Percentiles rank a stretch among this genome's conserved stretches.
Evolutionary conservation across 2,329 filamentous ascomycete species (phyloP).

Genomic region (Epicoccum nigrum): DNA sequence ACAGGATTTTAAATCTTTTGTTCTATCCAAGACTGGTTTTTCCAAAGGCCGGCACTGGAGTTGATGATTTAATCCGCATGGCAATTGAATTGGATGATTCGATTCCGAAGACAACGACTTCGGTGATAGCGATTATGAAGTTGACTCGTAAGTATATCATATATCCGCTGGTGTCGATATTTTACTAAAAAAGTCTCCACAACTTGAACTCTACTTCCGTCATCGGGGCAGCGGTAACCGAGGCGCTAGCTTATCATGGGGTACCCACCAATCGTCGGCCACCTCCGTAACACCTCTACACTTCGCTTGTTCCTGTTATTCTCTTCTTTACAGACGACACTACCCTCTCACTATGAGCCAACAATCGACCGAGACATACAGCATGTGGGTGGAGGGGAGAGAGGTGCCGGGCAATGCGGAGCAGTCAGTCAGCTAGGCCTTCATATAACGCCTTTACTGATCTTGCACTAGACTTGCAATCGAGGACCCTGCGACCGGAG

Average conservation of each 20-base stretch:
- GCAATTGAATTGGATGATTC: too few relatives aligned
- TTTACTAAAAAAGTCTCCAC: too few relatives aligned
- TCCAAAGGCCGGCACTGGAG: too few relatives aligned
- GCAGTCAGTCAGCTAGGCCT: conserved; percentile 50
- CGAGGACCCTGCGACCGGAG: conserved; percentile 61
- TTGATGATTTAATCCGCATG: too few relatives aligned
- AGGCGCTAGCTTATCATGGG: conserved; percentile 27
- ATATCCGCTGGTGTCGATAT: too few relatives aligned
- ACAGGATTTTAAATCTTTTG: too few relatives aligned
- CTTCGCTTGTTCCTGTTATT: conserved; percentile 1
- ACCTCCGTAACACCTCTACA: conserved; percentile 19
- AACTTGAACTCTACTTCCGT: conserved; percentile 2
- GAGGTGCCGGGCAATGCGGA: conserved; percentile 53
- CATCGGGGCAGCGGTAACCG: conserved; percentile 13
- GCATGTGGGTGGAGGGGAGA: conserved; percentile 53
- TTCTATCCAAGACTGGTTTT: too few relatives aligned
- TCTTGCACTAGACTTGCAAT: conserved; percentile 54
- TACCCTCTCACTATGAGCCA: conserved; percentile 14
- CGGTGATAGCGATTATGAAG: too few relatives aligned
- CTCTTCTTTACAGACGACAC: background rate
- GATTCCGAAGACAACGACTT: too few relatives aligned
- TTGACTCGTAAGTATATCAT: too few relatives aligned
- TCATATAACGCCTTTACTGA: conserved; percentile 18
- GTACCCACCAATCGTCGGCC: conserved; percentile 27
- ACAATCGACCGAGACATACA: conserved; percentile 21